Conservation (phyloP, 768 basidiomycete species). For the Phanerochaete sordida region DNA sequence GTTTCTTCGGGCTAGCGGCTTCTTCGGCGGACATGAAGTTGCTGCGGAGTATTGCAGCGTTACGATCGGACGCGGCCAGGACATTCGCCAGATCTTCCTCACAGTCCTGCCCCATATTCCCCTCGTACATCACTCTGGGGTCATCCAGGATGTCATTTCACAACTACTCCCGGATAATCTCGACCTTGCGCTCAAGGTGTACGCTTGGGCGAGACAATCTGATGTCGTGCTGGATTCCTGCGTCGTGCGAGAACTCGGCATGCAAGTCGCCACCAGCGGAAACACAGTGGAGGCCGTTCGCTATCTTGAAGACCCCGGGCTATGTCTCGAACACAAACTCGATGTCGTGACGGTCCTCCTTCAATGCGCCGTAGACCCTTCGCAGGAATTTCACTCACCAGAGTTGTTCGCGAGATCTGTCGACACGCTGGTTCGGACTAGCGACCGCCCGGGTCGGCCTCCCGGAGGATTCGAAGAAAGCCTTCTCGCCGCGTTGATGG, state of each 20-base stretch:
- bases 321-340: not conserved
- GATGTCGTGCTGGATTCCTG: not conserved
- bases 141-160: not conserved
- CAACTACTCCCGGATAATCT: not conserved
- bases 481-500: not conserved
- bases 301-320: not conserved
- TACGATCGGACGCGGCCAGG: not conserved
- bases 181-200: not conserved
- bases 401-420: not conserved
- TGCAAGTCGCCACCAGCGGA: not conserved
- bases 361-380: not conserved
- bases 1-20: not conserved
- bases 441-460: not conserved
- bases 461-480: not conserved
- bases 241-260: not conserved
- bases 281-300: not conserved
- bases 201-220: not conserved
- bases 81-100: not conserved
- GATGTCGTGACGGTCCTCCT: not conserved
- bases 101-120: not conserved
- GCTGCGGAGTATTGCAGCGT: conserved; percentile 3
- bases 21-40: not conserved
- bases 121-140: not conserved
- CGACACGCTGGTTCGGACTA: not conserved
- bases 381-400: not conserved